phyloP scores from a whole-genome alignment of 2,329 filamentous ascomycete genomes.

The Trichoderma asperellum region DNA sequence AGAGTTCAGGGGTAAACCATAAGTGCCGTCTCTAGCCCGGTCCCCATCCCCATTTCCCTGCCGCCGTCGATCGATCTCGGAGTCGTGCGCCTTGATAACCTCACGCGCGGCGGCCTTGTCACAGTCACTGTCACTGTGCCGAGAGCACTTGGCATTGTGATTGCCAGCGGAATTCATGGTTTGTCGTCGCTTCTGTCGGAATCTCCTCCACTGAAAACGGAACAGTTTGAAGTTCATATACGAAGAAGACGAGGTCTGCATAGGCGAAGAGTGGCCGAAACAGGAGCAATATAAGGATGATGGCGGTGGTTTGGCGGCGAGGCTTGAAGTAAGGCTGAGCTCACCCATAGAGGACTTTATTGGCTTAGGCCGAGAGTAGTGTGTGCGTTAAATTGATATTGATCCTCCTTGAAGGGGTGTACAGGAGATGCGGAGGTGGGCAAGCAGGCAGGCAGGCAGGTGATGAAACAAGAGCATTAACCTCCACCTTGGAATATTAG shows the following conservation, averaged over 20 bases:
- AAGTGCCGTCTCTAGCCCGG: neutral
- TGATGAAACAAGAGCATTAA: neutral
- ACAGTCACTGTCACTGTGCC: neutral
- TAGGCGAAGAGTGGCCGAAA: neutral
- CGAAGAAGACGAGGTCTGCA: neutral
- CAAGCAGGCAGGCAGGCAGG: neutral
- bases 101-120: slow-evolving; percentile 33
- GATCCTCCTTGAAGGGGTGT: neutral
- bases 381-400: neutral
- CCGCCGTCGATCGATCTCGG: slow-evolving; percentile 31
- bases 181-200: neutral
- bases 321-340: slow-evolving; percentile 15
- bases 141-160: neutral
- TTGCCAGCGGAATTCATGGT: neutral
- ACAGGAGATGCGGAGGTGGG: neutral
- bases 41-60: neutral
- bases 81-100: slow-evolving; percentile 37
- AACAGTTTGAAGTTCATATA: slow-evolving; percentile 6
- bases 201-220: neutral
- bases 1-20: slow-evolving; percentile 2
- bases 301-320: neutral
- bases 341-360: slow-evolving; percentile 14
- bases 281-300: slow-evolving; percentile 21
- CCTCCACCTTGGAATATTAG: neutral
- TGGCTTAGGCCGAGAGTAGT: neutral